Percentiles rank a stretch among this genome's conserved stretches.
phyloP scores from a whole-genome alignment of 768 basidiomycete species.

The Pleurotus sapidus region DNA sequence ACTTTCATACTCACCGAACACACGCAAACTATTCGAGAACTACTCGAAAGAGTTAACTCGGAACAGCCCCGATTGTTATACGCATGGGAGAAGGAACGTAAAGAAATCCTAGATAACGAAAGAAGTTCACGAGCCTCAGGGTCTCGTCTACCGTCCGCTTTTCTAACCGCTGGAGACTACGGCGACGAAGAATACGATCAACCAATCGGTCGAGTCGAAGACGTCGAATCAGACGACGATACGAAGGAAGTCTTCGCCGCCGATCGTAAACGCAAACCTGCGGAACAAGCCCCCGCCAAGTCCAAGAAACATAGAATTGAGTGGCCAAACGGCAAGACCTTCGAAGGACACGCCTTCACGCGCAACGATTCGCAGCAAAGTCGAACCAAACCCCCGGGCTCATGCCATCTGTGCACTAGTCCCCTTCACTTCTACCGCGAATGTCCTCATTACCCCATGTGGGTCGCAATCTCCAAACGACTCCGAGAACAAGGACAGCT shows the following conservation, averaged over 20 bases:
- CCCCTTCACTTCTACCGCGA: constrained; percentile 15
- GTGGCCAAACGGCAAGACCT: neutral
- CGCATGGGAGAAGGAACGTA: neutral
- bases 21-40: neutral
- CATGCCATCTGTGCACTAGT: constrained; percentile 20
- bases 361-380: neutral
- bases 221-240: no score
- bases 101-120: neutral
- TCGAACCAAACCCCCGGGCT: neutral
- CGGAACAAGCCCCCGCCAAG: no score
- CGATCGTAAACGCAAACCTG: neutral
- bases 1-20: neutral
- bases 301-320: neutral
- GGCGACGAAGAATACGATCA: no score
- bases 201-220: no score
- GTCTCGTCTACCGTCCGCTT: no score
- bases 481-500: constrained; percentile 5
- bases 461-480: constrained; percentile 8
- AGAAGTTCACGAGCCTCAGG: no score
- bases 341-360: neutral
- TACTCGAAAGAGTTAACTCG: neutral
- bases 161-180: no score
- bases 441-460: constrained; percentile 19
- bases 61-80: neutral
- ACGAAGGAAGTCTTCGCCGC: neutral